A percentile compares a stretch with the other conserved stretches of the same genome.
phyloP scores from a whole-genome alignment of 2,329 filamentous ascomycete genomes.

The Claviceps humidiphila region DNA sequence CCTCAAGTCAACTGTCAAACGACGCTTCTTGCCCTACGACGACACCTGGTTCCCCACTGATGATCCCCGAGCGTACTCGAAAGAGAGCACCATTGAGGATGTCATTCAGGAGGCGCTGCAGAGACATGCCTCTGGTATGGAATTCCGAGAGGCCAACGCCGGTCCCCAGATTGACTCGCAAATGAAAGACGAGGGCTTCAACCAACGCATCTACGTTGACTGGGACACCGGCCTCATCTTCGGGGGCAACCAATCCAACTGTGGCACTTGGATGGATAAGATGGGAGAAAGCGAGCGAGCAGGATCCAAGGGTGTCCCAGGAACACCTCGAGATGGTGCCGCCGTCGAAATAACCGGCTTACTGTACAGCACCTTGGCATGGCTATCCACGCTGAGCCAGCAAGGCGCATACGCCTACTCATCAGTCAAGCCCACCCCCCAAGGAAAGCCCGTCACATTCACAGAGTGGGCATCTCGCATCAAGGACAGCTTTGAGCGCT shows the following conservation, averaged over 20 bases:
- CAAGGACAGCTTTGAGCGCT: constrained; percentile 77
- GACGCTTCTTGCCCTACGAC: constrained; percentile 87
- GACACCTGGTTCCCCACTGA: constrained; percentile 83
- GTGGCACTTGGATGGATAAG: constrained; percentile 99
- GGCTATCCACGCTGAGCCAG: constrained; percentile 57
- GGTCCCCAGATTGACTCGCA: constrained; percentile 79
- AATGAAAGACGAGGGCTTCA: constrained; percentile 86
- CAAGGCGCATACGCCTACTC: constrained; percentile 59
- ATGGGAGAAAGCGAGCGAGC: constrained; percentile 97
- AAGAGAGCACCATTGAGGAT: constrained; percentile 71
- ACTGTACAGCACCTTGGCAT: constrained; percentile 75
- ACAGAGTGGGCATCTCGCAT: constrained; percentile 67
- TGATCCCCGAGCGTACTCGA: constrained; percentile 75
- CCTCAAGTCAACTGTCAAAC: constrained; percentile 61
- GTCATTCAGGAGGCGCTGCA: constrained; percentile 89
- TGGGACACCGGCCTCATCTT: constrained; percentile 85
- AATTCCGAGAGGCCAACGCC: constrained; percentile 89
- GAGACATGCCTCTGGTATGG: constrained; percentile 78
- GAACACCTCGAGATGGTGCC: constrained; percentile 91
- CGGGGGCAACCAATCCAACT: constrained; percentile 87
- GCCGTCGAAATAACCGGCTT: constrained; percentile 92
- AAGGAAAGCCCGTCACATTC: constrained; percentile 52
- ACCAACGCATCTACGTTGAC: constrained; percentile 81
- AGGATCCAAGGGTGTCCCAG: constrained; percentile 82
- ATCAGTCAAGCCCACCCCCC: constrained; percentile 50